These are phyloP conservation scores for Ophiocordyceps unilateralis DNA, from an alignment of 2,329 filamentous ascomycete genomes.

Conservation along the genomic window DNA sequence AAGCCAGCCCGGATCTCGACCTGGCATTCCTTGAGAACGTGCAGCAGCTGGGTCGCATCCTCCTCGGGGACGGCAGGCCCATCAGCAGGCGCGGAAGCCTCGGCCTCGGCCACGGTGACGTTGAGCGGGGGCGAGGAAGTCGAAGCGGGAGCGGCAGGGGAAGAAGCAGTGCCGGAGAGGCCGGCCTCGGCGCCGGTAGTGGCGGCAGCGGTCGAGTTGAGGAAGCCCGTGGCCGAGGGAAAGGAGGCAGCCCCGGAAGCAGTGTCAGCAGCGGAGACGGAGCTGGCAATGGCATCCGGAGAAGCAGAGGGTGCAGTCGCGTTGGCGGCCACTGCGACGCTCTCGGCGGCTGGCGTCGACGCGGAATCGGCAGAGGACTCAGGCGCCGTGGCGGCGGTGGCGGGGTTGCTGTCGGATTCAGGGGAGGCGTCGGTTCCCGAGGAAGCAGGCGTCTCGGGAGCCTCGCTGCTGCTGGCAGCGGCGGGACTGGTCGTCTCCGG, in stretches of 20 bases:
- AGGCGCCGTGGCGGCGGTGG: no score
- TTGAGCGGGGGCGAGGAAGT: neutral
- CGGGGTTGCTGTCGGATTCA: no score
- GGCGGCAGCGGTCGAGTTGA: neutral
- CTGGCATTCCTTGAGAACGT: neutral
- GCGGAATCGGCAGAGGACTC: no score
- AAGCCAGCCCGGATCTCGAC: neutral
- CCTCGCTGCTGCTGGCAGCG: neutral
- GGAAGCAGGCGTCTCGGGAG: neutral
- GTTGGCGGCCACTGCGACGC: neutral
- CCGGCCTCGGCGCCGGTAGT: neutral
- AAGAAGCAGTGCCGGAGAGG: neutral
- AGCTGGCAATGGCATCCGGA: neutral
- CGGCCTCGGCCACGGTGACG: neutral
- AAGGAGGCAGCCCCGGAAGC: no score
- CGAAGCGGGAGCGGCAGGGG: neutral
- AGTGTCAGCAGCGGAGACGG: neutral
- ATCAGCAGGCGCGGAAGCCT: neutral
- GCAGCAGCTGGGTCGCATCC: neutral
- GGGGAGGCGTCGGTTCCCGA: no score
- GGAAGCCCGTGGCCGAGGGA: neutral
- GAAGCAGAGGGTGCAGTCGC: neutral
- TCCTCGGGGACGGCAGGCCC: neutral
- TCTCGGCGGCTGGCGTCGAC: neutral
- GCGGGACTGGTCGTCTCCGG: no score